Conservation (phyloP, 805 yeast genomes). For the Saccharomyces mikatae region DNA sequence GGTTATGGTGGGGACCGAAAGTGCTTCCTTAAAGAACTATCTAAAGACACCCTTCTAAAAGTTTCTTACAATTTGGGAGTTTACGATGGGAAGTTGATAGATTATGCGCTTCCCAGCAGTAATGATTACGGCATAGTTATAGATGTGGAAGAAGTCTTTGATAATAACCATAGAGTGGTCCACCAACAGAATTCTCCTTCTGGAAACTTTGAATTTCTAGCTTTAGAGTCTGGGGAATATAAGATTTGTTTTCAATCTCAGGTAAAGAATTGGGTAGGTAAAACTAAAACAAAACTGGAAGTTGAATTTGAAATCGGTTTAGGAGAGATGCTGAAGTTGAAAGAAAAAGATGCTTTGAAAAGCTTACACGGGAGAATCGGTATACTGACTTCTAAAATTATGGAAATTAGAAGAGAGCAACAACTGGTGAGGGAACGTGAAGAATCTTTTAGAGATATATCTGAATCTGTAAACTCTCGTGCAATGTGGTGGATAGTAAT, state of each 20-base stretch:
- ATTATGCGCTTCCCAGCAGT: constrained; percentile 30
- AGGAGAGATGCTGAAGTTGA: constrained; percentile 57
- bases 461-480: constrained; percentile 60
- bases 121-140: constrained; percentile 34
- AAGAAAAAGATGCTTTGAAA: constrained; percentile 50
- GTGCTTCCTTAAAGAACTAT: constrained; percentile 51
- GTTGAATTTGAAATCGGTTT: constrained; percentile 65
- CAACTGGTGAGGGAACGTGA: constrained; percentile 65
- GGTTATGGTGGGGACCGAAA: constrained; percentile 42
- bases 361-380: constrained; percentile 49
- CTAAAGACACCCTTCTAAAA: constrained; percentile 41
- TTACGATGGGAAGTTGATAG: constrained; percentile 31
- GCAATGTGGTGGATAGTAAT: constrained; percentile 69
- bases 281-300: constrained; percentile 46
- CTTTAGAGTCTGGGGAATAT: constrained; percentile 71
- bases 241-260: constrained; percentile 55
- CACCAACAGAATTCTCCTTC: constrained; percentile 56
- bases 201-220: constrained; percentile 68
- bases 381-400: constrained; percentile 46
- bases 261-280: constrained; percentile 54
- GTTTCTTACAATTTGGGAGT: constrained; percentile 44
- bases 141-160: constrained; percentile 62
- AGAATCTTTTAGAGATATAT: constrained; percentile 60
- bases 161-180: constrained; percentile 67
- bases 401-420: constrained; percentile 60